Evolutionary conservation across 2,329 filamentous ascomycete species (phyloP), one percentile per base, ranked within the genome.

Genomic region (Magnaporthiopsis incrustans): DNA sequence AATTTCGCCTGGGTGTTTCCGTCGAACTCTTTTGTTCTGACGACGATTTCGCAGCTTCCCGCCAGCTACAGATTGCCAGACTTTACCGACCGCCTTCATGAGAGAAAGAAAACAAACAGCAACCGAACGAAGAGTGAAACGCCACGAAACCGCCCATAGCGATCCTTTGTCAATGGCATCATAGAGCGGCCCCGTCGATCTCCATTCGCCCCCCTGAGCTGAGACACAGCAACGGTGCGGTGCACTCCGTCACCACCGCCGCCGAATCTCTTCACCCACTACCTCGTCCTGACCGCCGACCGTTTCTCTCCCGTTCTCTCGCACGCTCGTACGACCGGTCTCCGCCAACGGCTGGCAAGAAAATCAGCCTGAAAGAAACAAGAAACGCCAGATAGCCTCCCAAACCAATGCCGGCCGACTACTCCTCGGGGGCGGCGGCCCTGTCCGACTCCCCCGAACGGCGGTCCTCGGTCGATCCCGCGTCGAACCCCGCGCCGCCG

Each of bases 361-460:
- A 30, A 30, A 30, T 30, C 18, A n/a, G 44, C 44, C 6, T n/a
- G 44, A 53, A n/a, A 53, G 44, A 25, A 53, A 22, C 22, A 38
- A 64, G 56, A 33, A 53, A 50, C 64, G 74, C 65, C 5, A 22
- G 38, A n/a, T n/a, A n/a, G n/a, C n/a, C 33, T 10, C 33, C 33
- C 33, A 10, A 12, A 59, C 22, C 15, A n/a, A 85, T 85, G 82
- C 79, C 81, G 44, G 78, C 78, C 69, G 79, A 84, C 74, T 81
- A 82, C 73, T 72, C 74, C 59, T 79, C 81, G 65, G 33, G 6
- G 76, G 81, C 66, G 64, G 79, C 77, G 69, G 80, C 80, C 65
- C 72, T 83, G 63, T 76, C 77, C 33, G 73, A 76, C 3, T 70
- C 71, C 50, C 69, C 72, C 53, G 12, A 69, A 53, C 59, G 64